Evolutionary conservation across 2,329 filamentous ascomycete genomes (phyloP).

Genomic region (Aspergillus novoparasiticus): DNA sequence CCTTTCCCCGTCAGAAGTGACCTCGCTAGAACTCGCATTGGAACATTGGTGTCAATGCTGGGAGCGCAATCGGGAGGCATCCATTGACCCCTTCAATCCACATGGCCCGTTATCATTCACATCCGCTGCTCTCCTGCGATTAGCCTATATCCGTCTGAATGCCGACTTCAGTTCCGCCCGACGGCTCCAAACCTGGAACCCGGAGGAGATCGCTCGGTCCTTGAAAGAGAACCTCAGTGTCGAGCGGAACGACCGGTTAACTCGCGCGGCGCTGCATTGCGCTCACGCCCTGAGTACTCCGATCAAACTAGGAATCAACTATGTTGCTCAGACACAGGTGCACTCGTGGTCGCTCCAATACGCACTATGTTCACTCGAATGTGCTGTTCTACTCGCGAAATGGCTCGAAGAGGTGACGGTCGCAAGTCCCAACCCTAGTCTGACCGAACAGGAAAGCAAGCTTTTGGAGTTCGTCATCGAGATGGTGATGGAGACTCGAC

Average conservation of each 20-base stretch:
- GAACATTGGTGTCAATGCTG: constrained; percentile 41
- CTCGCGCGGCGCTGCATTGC: constrained; percentile 55
- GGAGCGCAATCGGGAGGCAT: constrained; percentile 40
- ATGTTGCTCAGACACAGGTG: constrained; percentile 57
- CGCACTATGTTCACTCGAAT: constrained; percentile 57
- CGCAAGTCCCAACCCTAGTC: constrained; percentile 22
- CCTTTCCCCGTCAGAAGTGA: constrained; percentile 27
- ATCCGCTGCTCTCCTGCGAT: constrained; percentile 34
- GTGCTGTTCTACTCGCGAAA: constrained; percentile 57
- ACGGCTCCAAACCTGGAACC: constrained; percentile 36
- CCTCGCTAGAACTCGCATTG: constrained; percentile 33
- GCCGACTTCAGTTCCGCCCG: constrained; percentile 37
- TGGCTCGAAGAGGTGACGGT: constrained; percentile 39
- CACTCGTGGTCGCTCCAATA: constrained; percentile 63
- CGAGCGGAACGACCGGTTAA: constrained; percentile 48
- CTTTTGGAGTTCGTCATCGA: constrained; percentile 39
- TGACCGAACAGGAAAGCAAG: constrained; percentile 37
- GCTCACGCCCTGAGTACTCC: constrained; percentile 60
- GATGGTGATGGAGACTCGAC: constrained; percentile 40
- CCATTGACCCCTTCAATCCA: constrained; percentile 36
- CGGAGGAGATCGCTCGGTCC: constrained; percentile 33
- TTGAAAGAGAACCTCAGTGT: constrained; percentile 39
- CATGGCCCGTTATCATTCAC: constrained; percentile 38
- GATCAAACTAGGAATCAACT: constrained; percentile 57
- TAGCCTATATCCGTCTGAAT: constrained; percentile 38